phyloP scores from a whole-genome alignment of 2,329 filamentous ascomycete genomes.

The Tolypocladium tropicale region DNA sequence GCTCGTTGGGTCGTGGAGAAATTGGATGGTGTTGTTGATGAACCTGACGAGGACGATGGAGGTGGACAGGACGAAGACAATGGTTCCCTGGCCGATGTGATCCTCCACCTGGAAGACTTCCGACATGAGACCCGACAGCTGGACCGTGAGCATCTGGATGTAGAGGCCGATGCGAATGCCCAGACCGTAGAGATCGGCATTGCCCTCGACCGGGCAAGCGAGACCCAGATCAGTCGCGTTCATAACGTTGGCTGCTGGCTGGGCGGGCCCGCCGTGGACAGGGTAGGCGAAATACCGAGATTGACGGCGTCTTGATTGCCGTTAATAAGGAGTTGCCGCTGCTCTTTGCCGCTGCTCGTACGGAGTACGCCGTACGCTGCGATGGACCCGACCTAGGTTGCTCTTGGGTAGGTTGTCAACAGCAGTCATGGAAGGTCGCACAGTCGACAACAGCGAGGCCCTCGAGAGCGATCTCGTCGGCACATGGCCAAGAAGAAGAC shows the following conservation, averaged over 20 bases:
- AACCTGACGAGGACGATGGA: constrained; percentile 10
- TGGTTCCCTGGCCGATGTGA: constrained; percentile 10
- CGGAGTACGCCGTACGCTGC: not conserved
- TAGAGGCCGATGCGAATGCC: constrained; percentile 18
- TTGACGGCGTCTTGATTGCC: not conserved
- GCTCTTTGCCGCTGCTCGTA: not conserved
- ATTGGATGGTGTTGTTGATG: no score
- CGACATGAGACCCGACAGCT: constrained; percentile 11
- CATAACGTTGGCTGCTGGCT: not conserved
- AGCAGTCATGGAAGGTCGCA: not conserved
- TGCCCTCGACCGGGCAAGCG: constrained; percentile 10
- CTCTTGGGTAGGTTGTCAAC: not conserved
- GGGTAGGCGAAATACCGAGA: not conserved
- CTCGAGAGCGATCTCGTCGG: not conserved
- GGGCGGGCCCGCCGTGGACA: not conserved
- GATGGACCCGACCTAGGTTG: not conserved
- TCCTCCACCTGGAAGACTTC: constrained; percentile 10
- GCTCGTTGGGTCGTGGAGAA: not conserved
- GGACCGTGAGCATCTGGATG: constrained; percentile 14
- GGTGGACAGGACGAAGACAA: constrained; percentile 12
- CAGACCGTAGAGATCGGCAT: constrained; percentile 16
- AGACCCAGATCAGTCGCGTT: not conserved
- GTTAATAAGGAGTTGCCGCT: no score
- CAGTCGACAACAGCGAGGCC: not conserved
- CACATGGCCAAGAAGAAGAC: not conserved